Base-by-base conservation (phyloP, 495 filamentous ascomycete species). In the Filosporella fistucella region DNA sequence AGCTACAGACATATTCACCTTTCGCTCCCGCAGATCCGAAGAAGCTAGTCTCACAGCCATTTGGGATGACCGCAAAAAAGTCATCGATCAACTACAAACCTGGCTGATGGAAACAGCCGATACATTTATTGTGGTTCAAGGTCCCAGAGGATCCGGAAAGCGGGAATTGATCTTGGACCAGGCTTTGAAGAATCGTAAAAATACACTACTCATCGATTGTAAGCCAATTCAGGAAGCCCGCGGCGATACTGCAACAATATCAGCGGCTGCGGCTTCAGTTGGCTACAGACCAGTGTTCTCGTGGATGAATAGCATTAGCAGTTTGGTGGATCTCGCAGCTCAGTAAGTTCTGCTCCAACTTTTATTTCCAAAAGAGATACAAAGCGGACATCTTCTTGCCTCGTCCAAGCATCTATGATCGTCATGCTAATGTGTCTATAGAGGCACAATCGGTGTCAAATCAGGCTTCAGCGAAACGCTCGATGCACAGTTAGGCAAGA, bases 391-490 rank as follows among this genome's bases (percentile, higher is more conserved):
- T n/a, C n/a, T n/a, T n/a, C n/a, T n/a, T n/a, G n/a, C n/a, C n/a
- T n/a, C n/a, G n/a, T n/a, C n/a, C n/a, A n/a, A n/a, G n/a, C n/a
- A n/a, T n/a, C n/a, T n/a, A n/a, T n/a, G n/a, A n/a, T n/a, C n/a
- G n/a, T n/a, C n/a, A n/a, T n/a, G n/a, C n/a, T n/a, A n/a, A n/a
- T n/a, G n/a, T n/a, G n/a, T n/a, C n/a, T n/a, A n/a, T n/a, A n/a
- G n/a, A n/a, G 86, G 93, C 49, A 90, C 91, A 28, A 95, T 94
- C 29, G 93, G 93, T 11, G 85, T 90, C 36, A 96, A 96, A 58
- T 84, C 94, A 12, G 93, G 93, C 1, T 96, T 98, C 63, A 93
- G 87, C 0, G 93, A 98, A 62, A 97, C 91, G 0, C 65, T 97
- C 16, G 93, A 98, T 61, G 82, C 83, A 0, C 93, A 98, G 59